Conservation (phyloP, 495 filamentous ascomycete genomes). For the Talaromyces stipitatus region DNA sequence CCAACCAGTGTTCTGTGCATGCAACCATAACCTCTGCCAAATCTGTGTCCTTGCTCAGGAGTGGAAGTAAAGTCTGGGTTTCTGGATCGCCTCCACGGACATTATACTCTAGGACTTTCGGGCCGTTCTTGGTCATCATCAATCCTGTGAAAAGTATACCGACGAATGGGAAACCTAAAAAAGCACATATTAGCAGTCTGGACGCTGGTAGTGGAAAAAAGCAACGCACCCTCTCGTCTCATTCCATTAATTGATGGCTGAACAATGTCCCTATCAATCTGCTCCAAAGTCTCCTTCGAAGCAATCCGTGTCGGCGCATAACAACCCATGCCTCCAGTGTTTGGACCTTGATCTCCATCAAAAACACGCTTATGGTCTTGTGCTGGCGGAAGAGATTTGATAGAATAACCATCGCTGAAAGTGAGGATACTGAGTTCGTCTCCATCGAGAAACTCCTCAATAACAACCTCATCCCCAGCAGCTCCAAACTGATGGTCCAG, state of each 20-base stretch:
- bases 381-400: constrained; percentile 78
- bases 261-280: constrained; percentile 74
- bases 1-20: constrained; percentile 68
- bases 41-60: constrained; percentile 74
- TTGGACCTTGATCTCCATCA: constrained; percentile 85
- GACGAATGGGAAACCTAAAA: constrained; percentile 58
- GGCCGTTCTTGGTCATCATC: constrained; percentile 85
- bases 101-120: constrained; percentile 93
- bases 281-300: constrained; percentile 61
- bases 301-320: constrained; percentile 88
- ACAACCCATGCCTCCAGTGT: constrained; percentile 97
- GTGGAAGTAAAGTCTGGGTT: constrained; percentile 82
- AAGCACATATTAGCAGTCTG: not conserved
- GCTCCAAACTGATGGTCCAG: constrained; percentile 75
- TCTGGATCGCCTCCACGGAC: constrained; percentile 95
- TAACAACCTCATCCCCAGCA: constrained; percentile 88
- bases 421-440: constrained; percentile 88
- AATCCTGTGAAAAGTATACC: constrained; percentile 91
- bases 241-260: constrained; percentile 88
- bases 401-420: constrained; percentile 84
- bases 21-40: constrained; percentile 86
- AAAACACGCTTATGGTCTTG: constrained; percentile 95
- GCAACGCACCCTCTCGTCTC: constrained; percentile 54
- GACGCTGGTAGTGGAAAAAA: not conserved
- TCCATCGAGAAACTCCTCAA: constrained; percentile 89